Evolutionary conservation across 805 yeast species (phyloP), one percentile per base, ranked within the genome.

Genomic region (Crinitomyces ghanaensis): DNA sequence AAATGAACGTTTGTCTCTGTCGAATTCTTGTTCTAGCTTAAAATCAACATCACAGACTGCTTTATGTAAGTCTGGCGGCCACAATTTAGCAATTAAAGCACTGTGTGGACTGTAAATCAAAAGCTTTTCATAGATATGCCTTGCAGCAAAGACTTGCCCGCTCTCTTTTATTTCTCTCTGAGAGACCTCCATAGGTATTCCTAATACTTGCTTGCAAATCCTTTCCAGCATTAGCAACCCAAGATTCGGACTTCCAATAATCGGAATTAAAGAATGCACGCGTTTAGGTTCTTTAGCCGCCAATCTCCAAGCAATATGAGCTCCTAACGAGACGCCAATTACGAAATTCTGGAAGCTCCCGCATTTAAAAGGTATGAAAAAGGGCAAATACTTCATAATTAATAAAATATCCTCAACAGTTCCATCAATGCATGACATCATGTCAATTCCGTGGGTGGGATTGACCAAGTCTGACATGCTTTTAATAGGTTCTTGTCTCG

Each of bases 311-410:
- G 65, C 57, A n/a, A 65, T 57, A 49, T 74, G 77, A 0, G 72
- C 80, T 2, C 79, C 78, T 28, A 72, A 56, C 0, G 77, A 70
- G 26, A 59, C 58, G 1, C 80, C 81, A 8, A 62, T 44, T 19
- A 68, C 50, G 27, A 66, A 58, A 47, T 64, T 39, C 31, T 38
- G 17, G 19, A 35, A 25, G 35, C 59, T 33, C 42, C 49, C 29
- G 22, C 19, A 9, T 16, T 18, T 13, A 7, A 35, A 19, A 44
- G 51, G 44, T 49, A 61, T 34, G 49, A 42, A 42, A 11, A 30
- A 17, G 5, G 73, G 74, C 25, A 70, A 48, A 37, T 57, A 65
- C 40, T 61, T 63, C 43, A 68, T 62, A 16, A 70, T 44, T 16
- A 62, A 45, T 36, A 53, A 59, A 27, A 66, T 49, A 37, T 72